Evolutionary conservation across 2,329 filamentous ascomycete genomes (phyloP), one percentile per base, ranked within the genome.

Genomic region (Penicillium concentricum): DNA sequence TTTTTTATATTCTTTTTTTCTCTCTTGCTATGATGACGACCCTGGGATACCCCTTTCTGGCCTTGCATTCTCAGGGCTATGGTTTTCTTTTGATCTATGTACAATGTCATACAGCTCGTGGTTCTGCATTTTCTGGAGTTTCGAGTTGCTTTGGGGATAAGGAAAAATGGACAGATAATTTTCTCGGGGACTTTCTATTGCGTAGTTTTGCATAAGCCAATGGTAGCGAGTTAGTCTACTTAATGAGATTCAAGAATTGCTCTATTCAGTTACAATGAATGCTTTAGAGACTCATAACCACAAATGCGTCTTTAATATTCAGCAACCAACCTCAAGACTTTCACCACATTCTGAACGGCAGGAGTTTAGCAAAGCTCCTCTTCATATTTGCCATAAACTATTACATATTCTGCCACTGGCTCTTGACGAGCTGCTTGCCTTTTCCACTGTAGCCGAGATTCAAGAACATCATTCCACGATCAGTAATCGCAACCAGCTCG

Each of bases 401-500:
- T n/a, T n/a, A 26, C 24, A 22, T 18, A 13, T 7, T 16, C 28
- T 28, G 22, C 15, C 28, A 38, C 22, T 26, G 28, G n/a, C 32
- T 39, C 18, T 58, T 51, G 15, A 49, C 20, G 6, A 37, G 26
- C 41, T 50, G 46, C 20, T 32, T 37, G 3, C 70, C 67, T 42
- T 53, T 64, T 3, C 69, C 69, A 30, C 59, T 51, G 13, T 71
- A 65, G n/a, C 69, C 59, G 26, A 79, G 59, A 61, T 73, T 59
- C 70, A 74, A 73, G 4, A 67, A 60, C 67, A 78, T 69, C 24
- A 79, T 43, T 9, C 76, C 77, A 41, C 70, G 69, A 62, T 78
- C 76, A 13, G 77, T 78, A 49, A 78, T 61, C 9, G 71, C 72
- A 56, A 76, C 48, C 24, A 79, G 58, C 54, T 77, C 72, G 55